Conservation (phyloP, 208 protist species). For the Leishmania gerbilli region DNA sequence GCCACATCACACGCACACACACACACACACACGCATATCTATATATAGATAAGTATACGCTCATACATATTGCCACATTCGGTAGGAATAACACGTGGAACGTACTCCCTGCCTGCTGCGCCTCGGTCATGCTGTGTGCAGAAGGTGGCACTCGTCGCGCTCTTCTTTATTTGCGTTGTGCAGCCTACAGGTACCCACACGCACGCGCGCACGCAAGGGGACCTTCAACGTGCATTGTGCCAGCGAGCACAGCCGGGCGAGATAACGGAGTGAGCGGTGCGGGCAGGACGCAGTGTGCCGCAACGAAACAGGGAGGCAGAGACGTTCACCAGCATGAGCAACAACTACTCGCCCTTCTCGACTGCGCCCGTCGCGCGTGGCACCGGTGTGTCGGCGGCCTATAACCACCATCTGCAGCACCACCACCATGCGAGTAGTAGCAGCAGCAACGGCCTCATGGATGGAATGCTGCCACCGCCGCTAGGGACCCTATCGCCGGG, state of each 20-base stretch:
- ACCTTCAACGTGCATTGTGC: neutral
- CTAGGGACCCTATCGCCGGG: conserved; percentile 9
- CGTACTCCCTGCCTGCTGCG: neutral
- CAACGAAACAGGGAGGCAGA: neutral
- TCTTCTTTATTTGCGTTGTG: neutral
- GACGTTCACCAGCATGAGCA: conserved; percentile 15
- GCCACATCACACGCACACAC: neutral
- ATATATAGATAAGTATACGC: neutral
- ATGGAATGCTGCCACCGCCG: conserved; percentile 1
- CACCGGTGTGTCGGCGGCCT: neutral
- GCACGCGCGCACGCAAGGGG: neutral
- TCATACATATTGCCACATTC: neutral
- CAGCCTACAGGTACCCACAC: too few relatives aligned
- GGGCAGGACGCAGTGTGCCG: neutral
- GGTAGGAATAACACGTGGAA: neutral
- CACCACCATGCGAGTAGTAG: conserved; percentile 9
- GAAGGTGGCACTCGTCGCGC: neutral
- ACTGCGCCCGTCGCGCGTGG: conserved; percentile 23
- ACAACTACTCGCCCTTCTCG: conserved; percentile 25
- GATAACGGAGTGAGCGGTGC: neutral
- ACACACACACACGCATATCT: neutral
- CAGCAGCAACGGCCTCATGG: conserved; percentile 15
- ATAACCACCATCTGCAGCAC: conserved; percentile 1
- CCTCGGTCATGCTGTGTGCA: neutral
- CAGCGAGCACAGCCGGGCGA: neutral